Percentiles rank a stretch among this genome's conserved stretches.
These are phyloP conservation scores for Aspergillus pseudonomiae DNA, from an alignment of 2,329 filamentous ascomycete species.

Conservation along the genomic window DNA sequence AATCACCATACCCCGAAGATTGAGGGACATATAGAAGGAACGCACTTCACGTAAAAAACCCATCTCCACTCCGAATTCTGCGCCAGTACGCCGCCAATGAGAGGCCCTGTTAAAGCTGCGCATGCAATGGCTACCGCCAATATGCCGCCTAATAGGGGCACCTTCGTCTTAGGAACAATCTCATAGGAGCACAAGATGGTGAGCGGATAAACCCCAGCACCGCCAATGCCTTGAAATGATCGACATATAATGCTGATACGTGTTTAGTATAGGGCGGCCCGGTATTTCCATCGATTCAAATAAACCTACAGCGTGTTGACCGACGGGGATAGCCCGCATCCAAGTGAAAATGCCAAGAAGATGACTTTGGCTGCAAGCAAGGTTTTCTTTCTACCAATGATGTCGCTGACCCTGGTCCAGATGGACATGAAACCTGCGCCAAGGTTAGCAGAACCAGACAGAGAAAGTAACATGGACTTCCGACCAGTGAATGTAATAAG, in stretches of 20 bases:
- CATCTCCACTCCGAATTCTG: conserved; percentile 29
- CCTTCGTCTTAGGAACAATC: background rate
- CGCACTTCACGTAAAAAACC: conserved; percentile 31
- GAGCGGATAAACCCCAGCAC: conserved; percentile 8
- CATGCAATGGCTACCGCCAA: background rate
- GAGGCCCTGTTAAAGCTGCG: conserved; percentile 4
- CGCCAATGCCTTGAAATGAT: conserved; percentile 9
- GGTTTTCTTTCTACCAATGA: conserved; percentile 5
- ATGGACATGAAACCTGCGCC: conserved; percentile 6
- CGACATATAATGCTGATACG: conserved; percentile 7
- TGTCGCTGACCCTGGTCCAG: conserved; percentile 8
- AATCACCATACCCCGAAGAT: too few relatives aligned
- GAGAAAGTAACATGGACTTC: background rate
- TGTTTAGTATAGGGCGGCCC: background rate
- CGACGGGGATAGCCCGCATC: conserved; percentile 1
- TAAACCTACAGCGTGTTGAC: conserved; percentile 5
- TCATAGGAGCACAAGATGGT: conserved; percentile 3
- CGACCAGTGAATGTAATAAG: conserved; percentile 37
- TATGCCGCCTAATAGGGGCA: conserved; percentile 1
- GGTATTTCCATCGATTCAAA: background rate
- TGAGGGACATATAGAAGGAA: background rate
- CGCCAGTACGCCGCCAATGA: conserved; percentile 4
- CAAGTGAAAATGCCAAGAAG: conserved; percentile 9
- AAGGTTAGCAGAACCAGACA: background rate
- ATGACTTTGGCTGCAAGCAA: background rate